Base-by-base conservation (phyloP, 495 filamentous ascomycete genomes). In the Hypoxylon crocopeplum region DNA sequence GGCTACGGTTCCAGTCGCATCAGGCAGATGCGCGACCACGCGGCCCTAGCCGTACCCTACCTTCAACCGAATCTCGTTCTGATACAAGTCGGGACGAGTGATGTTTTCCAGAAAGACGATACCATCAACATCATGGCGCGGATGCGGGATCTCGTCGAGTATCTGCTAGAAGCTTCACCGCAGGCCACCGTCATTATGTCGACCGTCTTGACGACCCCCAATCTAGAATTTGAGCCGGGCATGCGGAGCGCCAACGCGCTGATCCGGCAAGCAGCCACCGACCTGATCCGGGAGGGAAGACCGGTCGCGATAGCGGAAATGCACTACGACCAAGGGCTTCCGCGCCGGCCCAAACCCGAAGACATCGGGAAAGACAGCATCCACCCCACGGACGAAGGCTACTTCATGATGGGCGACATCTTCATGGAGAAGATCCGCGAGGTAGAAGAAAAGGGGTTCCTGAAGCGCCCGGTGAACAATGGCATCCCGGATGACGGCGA, bases 331-430 rank as follows among this genome's bases (percentile, higher is more conserved):
- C 51, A 71, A 48, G 47, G 49, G 25, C 30, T 61, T 1, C 47
- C 76, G 27, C 17, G 64, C 56, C 65, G 69, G n/a, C 59, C 67
- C 11, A 15, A 47, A 47, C 56, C 67, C 24, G 47, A 68, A 32
- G 42, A 69, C 56, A 65, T 71, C 65, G 52, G 61, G 6, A 16
- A 24, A 32, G 60, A 69, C 45, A 37, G 55, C 2, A 57, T 62
- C 11, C 78, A 80, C 54, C 79, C 77, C 1, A 79, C 72, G 12
- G 70, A 80, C 59, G 46, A 42, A 11, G 77, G 76, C 1, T 82
- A 82, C 50, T 48, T 62, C n/a, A 74, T 76, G 68, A 79, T 81
- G 77, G 79, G 75, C 10, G 59, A 66, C 11, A 70, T 71, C 37
- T 81, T 77, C 71, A 58, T 67, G 25, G 52, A 70, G 64, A 72